phyloP scores from a whole-genome alignment of 2,329 filamentous ascomycete genomes.

The Aspergillus costaricaensis region DNA sequence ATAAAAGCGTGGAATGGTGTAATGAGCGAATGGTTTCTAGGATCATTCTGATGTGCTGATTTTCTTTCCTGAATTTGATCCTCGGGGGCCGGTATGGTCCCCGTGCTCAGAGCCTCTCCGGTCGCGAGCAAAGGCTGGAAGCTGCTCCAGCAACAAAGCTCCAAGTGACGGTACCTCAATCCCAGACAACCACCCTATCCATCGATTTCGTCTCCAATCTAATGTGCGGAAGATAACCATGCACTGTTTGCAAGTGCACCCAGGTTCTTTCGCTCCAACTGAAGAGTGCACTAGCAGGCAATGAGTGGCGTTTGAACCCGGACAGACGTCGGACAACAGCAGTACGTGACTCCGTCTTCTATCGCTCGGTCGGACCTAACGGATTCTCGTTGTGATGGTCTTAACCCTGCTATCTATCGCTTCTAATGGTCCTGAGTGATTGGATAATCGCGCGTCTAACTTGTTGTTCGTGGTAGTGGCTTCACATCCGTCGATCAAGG shows the following conservation, averaged over 20 bases:
- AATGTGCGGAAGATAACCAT: constrained; percentile 23
- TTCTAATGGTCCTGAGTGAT: not conserved
- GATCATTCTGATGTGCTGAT: not conserved
- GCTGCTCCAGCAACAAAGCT: constrained; percentile 12
- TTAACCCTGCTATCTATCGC: not conserved
- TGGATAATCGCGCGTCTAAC: constrained; percentile 12
- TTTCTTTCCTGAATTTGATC: not conserved
- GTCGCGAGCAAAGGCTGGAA: constrained; percentile 11
- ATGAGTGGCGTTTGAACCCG: constrained; percentile 20
- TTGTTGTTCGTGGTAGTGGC: constrained; percentile 32
- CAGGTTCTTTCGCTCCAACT: constrained; percentile 17
- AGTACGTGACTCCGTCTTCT: constrained; percentile 22
- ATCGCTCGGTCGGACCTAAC: constrained; percentile 6
- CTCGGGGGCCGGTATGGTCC: constrained; percentile 1
- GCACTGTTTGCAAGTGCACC: constrained; percentile 19
- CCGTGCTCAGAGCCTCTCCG: constrained; percentile 14
- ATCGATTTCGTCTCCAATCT: constrained; percentile 6
- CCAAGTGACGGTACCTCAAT: constrained; percentile 1
- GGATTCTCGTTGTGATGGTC: constrained; percentile 5
- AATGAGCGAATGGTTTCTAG: not conserved
- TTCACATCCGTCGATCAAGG: constrained; percentile 40
- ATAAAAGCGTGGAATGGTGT: not conserved
- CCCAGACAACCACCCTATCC: constrained; percentile 8
- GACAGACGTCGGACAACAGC: constrained; percentile 15
- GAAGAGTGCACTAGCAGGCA: constrained; percentile 19